phyloP scores from a whole-genome alignment of 768 basidiomycete genomes.

The Sistotremastrum suecicum region DNA sequence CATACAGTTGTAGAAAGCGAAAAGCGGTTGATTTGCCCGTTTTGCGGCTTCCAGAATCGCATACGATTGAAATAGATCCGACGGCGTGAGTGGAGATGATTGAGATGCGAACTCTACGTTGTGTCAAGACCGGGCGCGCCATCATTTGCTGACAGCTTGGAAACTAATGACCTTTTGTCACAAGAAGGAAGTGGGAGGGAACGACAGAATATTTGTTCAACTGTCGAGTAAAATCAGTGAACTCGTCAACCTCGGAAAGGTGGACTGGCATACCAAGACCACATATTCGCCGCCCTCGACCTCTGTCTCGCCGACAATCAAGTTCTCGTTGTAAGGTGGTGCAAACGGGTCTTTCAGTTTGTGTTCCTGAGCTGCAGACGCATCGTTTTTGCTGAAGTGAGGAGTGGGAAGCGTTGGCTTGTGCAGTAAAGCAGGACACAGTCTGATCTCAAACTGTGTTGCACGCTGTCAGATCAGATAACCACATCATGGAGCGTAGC shows the following conservation, averaged over 20 bases:
- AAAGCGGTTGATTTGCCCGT: slow-evolving; percentile 39
- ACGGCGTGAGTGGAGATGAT: slow-evolving; percentile 62
- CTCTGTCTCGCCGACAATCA: slow-evolving; percentile 65
- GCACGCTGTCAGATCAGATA: not conserved
- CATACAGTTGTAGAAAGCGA: slow-evolving; percentile 89
- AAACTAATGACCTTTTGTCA: slow-evolving; percentile 56
- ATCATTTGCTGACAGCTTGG: not conserved
- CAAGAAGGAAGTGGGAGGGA: slow-evolving; percentile 75
- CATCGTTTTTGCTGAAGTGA: slow-evolving; percentile 19
- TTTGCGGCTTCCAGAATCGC: slow-evolving; percentile 56
- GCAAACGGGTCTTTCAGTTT: slow-evolving; percentile 54
- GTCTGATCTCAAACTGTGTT: slow-evolving; percentile 66
- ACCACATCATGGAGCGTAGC: slow-evolving; percentile 6
- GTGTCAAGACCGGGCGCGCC: not conserved
- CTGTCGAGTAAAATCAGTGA: slow-evolving; percentile 21
- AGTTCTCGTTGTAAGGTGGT: slow-evolving; percentile 70
- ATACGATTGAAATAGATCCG: slow-evolving; percentile 69
- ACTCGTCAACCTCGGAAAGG: not conserved
- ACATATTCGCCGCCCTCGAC: slow-evolving; percentile 44
- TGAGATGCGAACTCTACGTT: slow-evolving; percentile 59
- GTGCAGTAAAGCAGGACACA: slow-evolving; percentile 75
- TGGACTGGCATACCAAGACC: slow-evolving; percentile 41
- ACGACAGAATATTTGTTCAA: slow-evolving; percentile 81
- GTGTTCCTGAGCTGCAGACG: slow-evolving; percentile 11
- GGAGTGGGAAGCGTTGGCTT: slow-evolving; percentile 46